These are phyloP conservation scores for Candida stauntonica DNA, from an alignment of 805 yeast species.

Conservation along the genomic window DNA sequence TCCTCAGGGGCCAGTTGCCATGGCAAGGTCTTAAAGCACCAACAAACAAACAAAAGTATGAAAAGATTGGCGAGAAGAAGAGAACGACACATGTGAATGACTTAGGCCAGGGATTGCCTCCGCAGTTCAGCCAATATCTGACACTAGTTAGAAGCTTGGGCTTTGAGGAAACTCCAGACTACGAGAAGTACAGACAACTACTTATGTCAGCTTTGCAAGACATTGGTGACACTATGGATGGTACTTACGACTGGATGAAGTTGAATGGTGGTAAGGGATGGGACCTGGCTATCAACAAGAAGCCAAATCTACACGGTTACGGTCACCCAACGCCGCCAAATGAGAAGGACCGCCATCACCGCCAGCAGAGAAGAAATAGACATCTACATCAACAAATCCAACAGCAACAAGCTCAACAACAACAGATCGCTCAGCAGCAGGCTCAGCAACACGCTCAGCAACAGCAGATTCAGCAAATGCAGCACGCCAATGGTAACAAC, in stretches of 20 bases:
- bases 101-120: conserved; percentile 58
- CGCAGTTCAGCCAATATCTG: conserved; percentile 71
- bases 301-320: conserved; percentile 78
- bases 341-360: conserved; percentile 27
- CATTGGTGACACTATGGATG: conserved; percentile 57
- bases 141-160: conserved; percentile 62
- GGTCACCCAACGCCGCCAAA: conserved; percentile 61
- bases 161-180: conserved; percentile 79
- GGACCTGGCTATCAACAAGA: conserved; percentile 71
- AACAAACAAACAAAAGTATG: conserved; percentile 78
- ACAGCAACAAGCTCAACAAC: conserved; percentile 19
- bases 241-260: conserved; percentile 77
- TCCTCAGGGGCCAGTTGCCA: conserved; percentile 73
- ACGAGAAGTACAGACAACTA: conserved; percentile 57
- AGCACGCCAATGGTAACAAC: too few species aligned
- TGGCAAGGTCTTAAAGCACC: conserved; percentile 92
- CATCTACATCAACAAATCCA: conserved; percentile 27
- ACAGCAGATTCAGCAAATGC: conserved; percentile 13
- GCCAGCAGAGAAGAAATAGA: conserved; percentile 28
- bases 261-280: conserved; percentile 78
- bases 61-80: conserved; percentile 79
- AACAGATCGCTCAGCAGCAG: conserved; percentile 16
- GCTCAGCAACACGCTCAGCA: conserved; percentile 19
- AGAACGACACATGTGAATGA: conserved; percentile 62
- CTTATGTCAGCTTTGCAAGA: conserved; percentile 57